Percentiles rank a stretch among this genome's conserved stretches.
Evolutionary conservation across 2,329 filamentous ascomycete species (phyloP).

Genomic region (Cercospora sojina): DNA sequence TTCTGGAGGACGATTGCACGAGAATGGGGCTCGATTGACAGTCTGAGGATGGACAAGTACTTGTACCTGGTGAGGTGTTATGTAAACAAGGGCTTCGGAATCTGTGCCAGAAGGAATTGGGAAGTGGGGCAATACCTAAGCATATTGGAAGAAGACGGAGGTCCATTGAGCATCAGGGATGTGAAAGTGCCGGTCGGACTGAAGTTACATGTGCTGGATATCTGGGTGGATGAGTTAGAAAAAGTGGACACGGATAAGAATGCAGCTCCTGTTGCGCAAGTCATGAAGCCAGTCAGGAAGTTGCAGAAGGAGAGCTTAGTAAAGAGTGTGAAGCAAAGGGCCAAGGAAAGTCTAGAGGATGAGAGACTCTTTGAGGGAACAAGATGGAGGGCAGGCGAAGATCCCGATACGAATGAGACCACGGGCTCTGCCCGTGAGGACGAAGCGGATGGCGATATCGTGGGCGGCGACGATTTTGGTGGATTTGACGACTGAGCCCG

Average conservation of each 20-base stretch:
- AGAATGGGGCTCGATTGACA: slow-evolving; percentile 54
- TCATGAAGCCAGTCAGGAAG: slow-evolving; percentile 58
- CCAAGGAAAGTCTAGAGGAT: slow-evolving; percentile 69
- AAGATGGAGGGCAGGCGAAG: slow-evolving; percentile 44
- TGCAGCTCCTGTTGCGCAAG: slow-evolving; percentile 44
- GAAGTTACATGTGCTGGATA: slow-evolving; percentile 81
- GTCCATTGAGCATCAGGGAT: slow-evolving; percentile 49
- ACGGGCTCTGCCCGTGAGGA: slow-evolving; percentile 42
- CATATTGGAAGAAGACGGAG: slow-evolving; percentile 45
- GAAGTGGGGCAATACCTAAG: slow-evolving; percentile 45
- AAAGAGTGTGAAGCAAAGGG: slow-evolving; percentile 70
- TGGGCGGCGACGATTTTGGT: slow-evolving; percentile 41
- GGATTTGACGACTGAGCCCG: slow-evolving; percentile 63
- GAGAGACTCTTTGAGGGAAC: slow-evolving; percentile 62
- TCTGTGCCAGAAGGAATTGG: slow-evolving; percentile 40
- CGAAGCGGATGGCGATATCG: slow-evolving; percentile 31
- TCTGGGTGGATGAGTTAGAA: slow-evolving; percentile 89
- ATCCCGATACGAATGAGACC: slow-evolving; percentile 53
- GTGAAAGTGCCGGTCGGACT: slow-evolving; percentile 75
- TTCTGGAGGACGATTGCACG: slow-evolving; percentile 55
- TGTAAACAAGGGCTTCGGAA: slow-evolving; percentile 66
- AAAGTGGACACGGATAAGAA: slow-evolving; percentile 55
- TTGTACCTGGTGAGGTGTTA: slow-evolving; percentile 78
- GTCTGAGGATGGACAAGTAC: slow-evolving; percentile 79
- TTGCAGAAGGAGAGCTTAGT: slow-evolving; percentile 60